Evolutionary conservation across 129 eudicot species (phyloP), one percentile per base, ranked within the genome.

Genomic region (Artemisia tridentata): DNA sequence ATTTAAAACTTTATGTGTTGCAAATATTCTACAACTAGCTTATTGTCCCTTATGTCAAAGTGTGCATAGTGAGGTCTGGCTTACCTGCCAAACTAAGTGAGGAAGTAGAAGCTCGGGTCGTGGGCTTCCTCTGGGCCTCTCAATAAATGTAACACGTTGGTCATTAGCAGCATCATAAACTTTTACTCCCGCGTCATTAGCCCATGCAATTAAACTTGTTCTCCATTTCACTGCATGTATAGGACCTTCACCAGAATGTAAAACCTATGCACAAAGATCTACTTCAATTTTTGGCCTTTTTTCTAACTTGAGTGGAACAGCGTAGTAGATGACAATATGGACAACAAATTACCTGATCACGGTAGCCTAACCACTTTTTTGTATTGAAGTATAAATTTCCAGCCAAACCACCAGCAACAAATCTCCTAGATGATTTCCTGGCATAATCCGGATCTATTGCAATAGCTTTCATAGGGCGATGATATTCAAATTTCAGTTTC

Each of bases 241-340:
- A 43, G 98, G 97, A 68, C 98, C 98, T 83, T 93, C 98, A 48
- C 97, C 98, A 72, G 96, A 93, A 84, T 93, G 98, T 78, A 93
- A 82, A 74, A 93, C 86, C 98, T 93, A 56, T 7, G 5, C 54
- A 80, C 51, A 64, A 29, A 2, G 69, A 49, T 47, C 47, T 7
- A 58, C 18, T 67, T 48, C 27, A 19, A 13, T 11, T 1, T 25
- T 25, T 49, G 7, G 29, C 67, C 60, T 41, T 75, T 75, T 38
- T 67, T 76, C 68, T 41, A 51, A 67, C 18, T 18, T 12, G 20
- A 20, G 21, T 45, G 71, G 19, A 45, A 50, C 34, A 52, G 18
- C 74, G 68, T 5, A 12, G 16, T 31, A 73, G n/a, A 27, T 14
- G 68, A 66, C 8, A 68, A 63, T 29, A 83, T 58, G 56, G 60